Evolutionary conservation across 768 basidiomycete species (phyloP).

Genomic region (Mycena polygramma): DNA sequence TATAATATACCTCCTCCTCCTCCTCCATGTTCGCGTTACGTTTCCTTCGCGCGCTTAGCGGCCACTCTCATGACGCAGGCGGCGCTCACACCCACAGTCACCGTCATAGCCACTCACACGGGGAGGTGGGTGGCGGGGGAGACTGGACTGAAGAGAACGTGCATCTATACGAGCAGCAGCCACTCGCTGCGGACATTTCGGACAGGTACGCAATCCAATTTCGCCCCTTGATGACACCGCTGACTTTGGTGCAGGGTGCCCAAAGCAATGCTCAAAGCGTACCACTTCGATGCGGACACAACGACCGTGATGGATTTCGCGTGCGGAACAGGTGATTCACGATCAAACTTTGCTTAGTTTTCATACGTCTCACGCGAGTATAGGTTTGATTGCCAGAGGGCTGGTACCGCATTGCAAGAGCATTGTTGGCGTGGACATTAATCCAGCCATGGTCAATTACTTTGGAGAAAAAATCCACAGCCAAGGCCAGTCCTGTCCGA

Average conservation of each 20-base stretch:
- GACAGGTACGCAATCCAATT: conserved; percentile 28
- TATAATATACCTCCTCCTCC: too few relatives aligned
- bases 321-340: conserved; percentile 71
- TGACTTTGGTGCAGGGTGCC: conserved; percentile 12
- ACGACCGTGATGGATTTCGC: conserved; percentile 81
- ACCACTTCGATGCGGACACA: conserved; percentile 64
- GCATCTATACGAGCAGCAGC: conserved; percentile 27
- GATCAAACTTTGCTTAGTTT: background rate
- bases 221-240: background rate
- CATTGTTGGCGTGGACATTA: conserved; percentile 83
- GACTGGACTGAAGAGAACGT: conserved; percentile 27
- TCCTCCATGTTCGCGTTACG: too few relatives aligned
- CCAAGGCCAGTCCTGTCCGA: too few relatives aligned
- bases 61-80: conserved; percentile 5
- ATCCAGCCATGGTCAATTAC: conserved; percentile 74
- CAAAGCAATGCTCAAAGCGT: conserved; percentile 52
- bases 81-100: conserved; percentile 15
- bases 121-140: background rate
- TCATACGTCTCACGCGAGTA: background rate
- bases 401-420: conserved; percentile 71
- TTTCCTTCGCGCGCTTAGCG: background rate
- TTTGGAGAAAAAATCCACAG: conserved; percentile 71
- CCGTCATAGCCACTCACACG: conserved; percentile 27
- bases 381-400: conserved; percentile 74
- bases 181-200: conserved; percentile 8